These are phyloP conservation scores for Coemansia sp. DNA, from an alignment of 192 early-diverging fungal genomes.

Conservation along the genomic window DNA sequence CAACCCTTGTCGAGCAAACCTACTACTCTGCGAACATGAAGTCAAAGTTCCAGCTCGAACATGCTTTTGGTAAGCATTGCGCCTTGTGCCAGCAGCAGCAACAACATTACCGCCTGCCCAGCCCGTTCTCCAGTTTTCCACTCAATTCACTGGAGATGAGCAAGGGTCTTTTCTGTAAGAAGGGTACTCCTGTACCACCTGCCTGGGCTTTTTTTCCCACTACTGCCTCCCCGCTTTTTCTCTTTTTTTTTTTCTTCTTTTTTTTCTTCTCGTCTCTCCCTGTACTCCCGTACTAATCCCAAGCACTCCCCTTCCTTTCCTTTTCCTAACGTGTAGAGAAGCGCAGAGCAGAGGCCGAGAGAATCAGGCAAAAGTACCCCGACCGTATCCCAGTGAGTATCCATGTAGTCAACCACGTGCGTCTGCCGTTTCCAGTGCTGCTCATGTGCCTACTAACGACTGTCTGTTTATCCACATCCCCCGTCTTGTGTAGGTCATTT, in stretches of 20 bases:
- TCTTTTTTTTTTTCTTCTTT: too few relatives aligned
- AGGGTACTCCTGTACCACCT: not conserved
- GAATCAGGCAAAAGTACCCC: constrained; percentile 96
- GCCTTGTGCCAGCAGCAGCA: too few relatives aligned
- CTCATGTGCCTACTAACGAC: not conserved
- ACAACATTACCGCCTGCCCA: too few relatives aligned
- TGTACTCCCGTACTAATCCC: not conserved
- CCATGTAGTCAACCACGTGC: not conserved
- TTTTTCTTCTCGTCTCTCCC: constrained; percentile 4
- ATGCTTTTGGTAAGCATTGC: constrained; percentile 78
- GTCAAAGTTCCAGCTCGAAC: constrained; percentile 96
- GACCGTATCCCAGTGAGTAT: constrained; percentile 73
- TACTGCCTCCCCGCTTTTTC: not conserved
- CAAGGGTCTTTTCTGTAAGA: not conserved
- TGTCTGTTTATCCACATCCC: not conserved
- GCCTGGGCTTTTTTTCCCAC: not conserved
- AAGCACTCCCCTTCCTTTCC: not conserved
- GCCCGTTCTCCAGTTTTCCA: not conserved
- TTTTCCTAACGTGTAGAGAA: constrained; percentile 64
- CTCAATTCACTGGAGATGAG: not conserved
- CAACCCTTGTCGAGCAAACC: not conserved
- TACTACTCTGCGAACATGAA: constrained; percentile 53
- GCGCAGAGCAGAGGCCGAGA: constrained; percentile 92
- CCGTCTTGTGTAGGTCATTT: constrained; percentile 58
- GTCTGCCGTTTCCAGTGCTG: not conserved